Percentiles rank a stretch among this genome's conserved stretches.
Conservation (phyloP, 1,284 basidiomycete genomes). For the Retiboletus flavoniger region DNA sequence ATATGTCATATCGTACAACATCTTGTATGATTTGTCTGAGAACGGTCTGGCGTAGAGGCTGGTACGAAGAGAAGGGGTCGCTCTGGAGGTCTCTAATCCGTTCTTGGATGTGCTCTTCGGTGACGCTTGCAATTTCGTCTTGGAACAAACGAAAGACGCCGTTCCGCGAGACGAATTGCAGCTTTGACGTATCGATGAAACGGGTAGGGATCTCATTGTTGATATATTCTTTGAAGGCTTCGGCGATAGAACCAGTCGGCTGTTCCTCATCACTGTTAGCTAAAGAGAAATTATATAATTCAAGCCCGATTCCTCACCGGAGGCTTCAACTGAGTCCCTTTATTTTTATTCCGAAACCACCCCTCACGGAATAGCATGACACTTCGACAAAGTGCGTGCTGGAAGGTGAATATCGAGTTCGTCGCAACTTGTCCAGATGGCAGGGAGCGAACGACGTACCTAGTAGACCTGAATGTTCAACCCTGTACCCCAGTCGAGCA, state of each 20-base stretch:
- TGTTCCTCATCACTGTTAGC: background rate
- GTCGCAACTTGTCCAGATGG: too few relatives aligned
- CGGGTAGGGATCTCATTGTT: constrained; percentile 16
- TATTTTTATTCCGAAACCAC: background rate
- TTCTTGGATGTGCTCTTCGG: background rate
- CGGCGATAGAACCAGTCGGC: background rate
- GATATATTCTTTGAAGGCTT: constrained; percentile 11
- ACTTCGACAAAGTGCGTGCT: too few relatives aligned
- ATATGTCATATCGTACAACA: constrained; percentile 9
- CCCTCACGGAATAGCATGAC: background rate
- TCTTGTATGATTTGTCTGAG: constrained; percentile 13
- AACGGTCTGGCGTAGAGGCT: background rate
- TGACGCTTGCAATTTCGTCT: background rate
- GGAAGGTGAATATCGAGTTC: too few relatives aligned
- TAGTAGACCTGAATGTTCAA: too few relatives aligned
- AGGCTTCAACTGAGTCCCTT: background rate
- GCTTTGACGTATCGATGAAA: constrained; percentile 9
- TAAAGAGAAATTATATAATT: background rate
- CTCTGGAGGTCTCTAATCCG: background rate
- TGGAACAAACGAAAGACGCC: constrained; percentile 1
- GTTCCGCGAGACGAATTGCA: constrained; percentile 11
- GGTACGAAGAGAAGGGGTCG: background rate
- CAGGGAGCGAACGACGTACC: too few relatives aligned
- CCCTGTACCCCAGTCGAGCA: too few relatives aligned
- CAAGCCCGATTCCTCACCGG: background rate